Percentiles rank a stretch among this genome's conserved stretches.
Conservation (phyloP, 768 basidiomycete genomes). For the Boletus sp. region DNA sequence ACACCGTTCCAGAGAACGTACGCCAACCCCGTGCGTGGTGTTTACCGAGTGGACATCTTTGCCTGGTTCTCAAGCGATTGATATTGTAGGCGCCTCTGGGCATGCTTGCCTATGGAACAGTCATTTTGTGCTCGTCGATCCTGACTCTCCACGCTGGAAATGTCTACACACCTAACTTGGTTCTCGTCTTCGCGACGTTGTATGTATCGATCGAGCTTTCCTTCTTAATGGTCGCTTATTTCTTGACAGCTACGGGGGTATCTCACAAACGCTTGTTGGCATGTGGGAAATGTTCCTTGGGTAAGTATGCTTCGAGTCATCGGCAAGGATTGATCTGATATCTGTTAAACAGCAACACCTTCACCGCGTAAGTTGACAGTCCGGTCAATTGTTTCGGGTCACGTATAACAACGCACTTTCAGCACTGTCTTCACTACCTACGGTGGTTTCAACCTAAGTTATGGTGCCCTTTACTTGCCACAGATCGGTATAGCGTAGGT, state of each 20-base stretch:
- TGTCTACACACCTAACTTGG: slow-evolving; percentile 22
- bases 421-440: slow-evolving; percentile 29
- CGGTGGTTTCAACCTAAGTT: slow-evolving; percentile 29
- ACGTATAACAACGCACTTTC: not conserved
- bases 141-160: slow-evolving; percentile 21
- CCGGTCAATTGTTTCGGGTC: not conserved
- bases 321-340: slow-evolving; percentile 2
- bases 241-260: slow-evolving; percentile 27
- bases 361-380: slow-evolving; percentile 21
- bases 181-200: slow-evolving; percentile 30
- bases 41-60: not conserved
- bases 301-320: slow-evolving; percentile 8
- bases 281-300: slow-evolving; percentile 34
- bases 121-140: slow-evolving; percentile 29
- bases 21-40: slow-evolving; percentile 21
- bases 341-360: slow-evolving; percentile 22
- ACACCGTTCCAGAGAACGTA: slow-evolving; percentile 26
- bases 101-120: slow-evolving; percentile 29
- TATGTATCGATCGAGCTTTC: slow-evolving; percentile 3
- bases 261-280: slow-evolving; percentile 28
- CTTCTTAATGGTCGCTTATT: not conserved
- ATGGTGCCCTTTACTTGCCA: slow-evolving; percentile 27
- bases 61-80: not conserved
- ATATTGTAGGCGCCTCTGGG: slow-evolving; percentile 24
- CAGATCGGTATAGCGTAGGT: slow-evolving; percentile 26